A percentile compares a stretch with the other conserved stretches of the same genome.
Evolutionary conservation across 805 yeast genomes (phyloP).

Genomic region (Saccharomycopsis vini): DNA sequence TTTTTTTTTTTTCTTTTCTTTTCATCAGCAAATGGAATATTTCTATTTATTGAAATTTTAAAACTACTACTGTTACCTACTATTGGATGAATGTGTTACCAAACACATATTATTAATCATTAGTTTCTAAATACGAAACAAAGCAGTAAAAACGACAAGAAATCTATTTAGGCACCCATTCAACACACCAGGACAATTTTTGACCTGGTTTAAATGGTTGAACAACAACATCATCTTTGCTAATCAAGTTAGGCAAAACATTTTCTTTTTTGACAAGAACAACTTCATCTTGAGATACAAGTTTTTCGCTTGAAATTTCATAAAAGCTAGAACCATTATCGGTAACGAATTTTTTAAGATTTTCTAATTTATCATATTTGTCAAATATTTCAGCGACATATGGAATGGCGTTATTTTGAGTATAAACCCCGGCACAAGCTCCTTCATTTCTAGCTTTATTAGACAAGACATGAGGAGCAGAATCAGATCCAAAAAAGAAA

Average conservation of each 20-base stretch:
- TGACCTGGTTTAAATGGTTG: slow-evolving; percentile 88
- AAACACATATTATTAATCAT: no score
- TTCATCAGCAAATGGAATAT: no score
- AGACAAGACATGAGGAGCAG: slow-evolving; percentile 90
- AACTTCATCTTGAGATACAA: slow-evolving; percentile 39
- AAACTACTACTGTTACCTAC: no score
- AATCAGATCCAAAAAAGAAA: slow-evolving; percentile 95
- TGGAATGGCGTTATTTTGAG: slow-evolving; percentile 74
- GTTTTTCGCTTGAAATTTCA: slow-evolving; percentile 36
- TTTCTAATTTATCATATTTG: slow-evolving; percentile 48
- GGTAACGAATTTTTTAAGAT: slow-evolving; percentile 65
- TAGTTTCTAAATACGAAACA: no score
- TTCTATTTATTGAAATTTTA: no score
- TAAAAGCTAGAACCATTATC: slow-evolving; percentile 70
- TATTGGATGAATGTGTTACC: no score
- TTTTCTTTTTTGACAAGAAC: slow-evolving; percentile 46
- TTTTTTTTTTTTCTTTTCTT: no score
- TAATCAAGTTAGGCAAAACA: slow-evolving; percentile 51
- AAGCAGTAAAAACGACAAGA: neutral
- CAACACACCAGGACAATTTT: slow-evolving; percentile 57
- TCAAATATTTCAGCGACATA: slow-evolving; percentile 87
- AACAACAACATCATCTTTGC: slow-evolving; percentile 40
- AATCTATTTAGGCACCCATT: slow-evolving; percentile 43
- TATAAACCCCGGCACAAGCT: slow-evolving; percentile 97
- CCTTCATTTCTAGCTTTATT: slow-evolving; percentile 69